These are phyloP conservation scores for Porphyrellus cyaneotinctus DNA, from an alignment of 768 basidiomycete genomes.

Conservation along the genomic window DNA sequence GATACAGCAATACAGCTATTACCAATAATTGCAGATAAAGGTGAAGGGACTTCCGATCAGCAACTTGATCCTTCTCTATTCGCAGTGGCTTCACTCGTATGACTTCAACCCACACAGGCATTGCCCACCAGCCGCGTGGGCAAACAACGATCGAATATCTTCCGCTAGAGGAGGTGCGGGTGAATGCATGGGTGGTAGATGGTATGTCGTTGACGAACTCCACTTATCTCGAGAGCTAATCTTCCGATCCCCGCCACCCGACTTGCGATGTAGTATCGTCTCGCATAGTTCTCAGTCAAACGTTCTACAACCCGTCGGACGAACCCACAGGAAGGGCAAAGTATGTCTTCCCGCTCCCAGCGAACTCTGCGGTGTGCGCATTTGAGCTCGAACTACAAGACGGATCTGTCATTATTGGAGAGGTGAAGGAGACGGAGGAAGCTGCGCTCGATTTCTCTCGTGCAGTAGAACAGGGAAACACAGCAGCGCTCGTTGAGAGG, in stretches of 20 bases:
- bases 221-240: constrained; percentile 2
- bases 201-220: constrained; percentile 25
- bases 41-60: constrained; percentile 2
- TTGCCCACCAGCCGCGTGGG: constrained; percentile 30
- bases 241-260: background rate
- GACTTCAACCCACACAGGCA: constrained; percentile 23
- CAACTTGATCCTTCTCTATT: background rate
- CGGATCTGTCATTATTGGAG: constrained; percentile 40
- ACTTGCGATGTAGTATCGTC: constrained; percentile 37
- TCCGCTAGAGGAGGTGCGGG: constrained; percentile 39
- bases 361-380: constrained; percentile 48
- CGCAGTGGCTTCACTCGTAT: constrained; percentile 7
- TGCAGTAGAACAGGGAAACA: constrained; percentile 38
- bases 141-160: constrained; percentile 30
- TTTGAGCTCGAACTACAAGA: constrained; percentile 48
- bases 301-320: constrained; percentile 37
- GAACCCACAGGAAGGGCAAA: constrained; percentile 41
- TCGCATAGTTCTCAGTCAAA: constrained; percentile 38
- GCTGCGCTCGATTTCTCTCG: constrained; percentile 40
- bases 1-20: constrained; percentile 11
- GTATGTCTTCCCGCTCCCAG: constrained; percentile 60
- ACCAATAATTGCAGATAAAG: constrained; percentile 14
- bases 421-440: constrained; percentile 44
- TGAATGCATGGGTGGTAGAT: constrained; percentile 42
- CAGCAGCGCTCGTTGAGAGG: constrained; percentile 44